A percentile compares a stretch with the other conserved stretches of the same genome.
Evolutionary conservation across 2,329 filamentous ascomycete genomes (phyloP).

Genomic region (Apiospora pterosperma): DNA sequence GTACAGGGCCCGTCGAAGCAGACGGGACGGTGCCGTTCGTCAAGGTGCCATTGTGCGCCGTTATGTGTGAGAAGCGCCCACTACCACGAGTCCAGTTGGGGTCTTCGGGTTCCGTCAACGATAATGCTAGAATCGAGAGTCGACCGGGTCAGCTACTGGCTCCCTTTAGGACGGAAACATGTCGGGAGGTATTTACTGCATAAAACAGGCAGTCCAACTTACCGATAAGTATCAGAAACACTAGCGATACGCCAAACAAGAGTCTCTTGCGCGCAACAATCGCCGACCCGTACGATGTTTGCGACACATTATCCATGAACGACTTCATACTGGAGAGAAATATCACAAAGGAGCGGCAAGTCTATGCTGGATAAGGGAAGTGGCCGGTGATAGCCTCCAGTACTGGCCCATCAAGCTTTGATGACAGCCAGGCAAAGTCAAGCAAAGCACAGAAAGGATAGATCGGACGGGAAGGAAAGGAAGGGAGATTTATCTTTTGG

Average conservation of each 20-base stretch:
- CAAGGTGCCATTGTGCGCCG: constrained; percentile 7
- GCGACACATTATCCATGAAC: constrained; percentile 4
- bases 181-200: not conserved
- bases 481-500: not conserved
- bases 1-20: not conserved
- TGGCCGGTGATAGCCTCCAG: not conserved
- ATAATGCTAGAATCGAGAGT: constrained; percentile 4
- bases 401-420: not conserved
- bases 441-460: not conserved
- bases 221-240: constrained; percentile 11
- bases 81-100: constrained; percentile 5
- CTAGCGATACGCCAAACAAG: constrained; percentile 9
- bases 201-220: not conserved
- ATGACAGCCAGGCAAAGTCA: not conserved
- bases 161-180: not conserved
- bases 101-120: constrained; percentile 11
- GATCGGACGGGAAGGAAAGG: not conserved
- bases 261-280: constrained; percentile 9
- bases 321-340: constrained; percentile 3
- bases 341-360: not conserved
- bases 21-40: constrained; percentile 6
- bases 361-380: not conserved
- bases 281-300: constrained; percentile 7
- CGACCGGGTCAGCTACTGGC: not conserved
- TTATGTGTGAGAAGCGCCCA: constrained; percentile 7